Base-by-base conservation (phyloP, 2,329 filamentous ascomycete species). In the Pyrenochaeta sp. region DNA sequence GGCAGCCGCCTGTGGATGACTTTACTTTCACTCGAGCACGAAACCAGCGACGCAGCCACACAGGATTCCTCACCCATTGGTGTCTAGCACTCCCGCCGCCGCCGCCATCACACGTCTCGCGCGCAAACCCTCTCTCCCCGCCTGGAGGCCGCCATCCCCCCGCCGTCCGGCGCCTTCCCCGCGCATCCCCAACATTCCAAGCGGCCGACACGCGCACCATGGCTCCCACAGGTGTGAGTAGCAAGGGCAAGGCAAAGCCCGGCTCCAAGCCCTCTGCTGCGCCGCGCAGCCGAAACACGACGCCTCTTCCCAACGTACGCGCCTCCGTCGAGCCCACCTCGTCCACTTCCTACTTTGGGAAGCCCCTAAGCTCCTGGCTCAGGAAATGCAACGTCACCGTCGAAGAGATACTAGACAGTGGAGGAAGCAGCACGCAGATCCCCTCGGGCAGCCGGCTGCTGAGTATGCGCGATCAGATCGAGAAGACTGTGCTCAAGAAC, bases 271-370 rank as follows among this genome's bases (percentile, higher is more conserved):
- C 68, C 24, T 63, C 67, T 10, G 71, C 64, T 47, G 56, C 68
- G 15, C 71, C 73, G 15, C 84, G 87, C 61, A 93, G 90, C 74
- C 89, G 91, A 72, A 93, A 93, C 77, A 91, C 90, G 36, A 94
- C 91, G 15, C 91, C 91, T 36, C 85, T 86, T 71, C 84, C 86
- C 77, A 70, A 80, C 76, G 67, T 83, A 75, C 72, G 84, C 80
- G 71, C 83, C 67, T 76, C 82, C 66, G 63, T 75, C 74, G 61
- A 78, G 76, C 70, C 72, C 13, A 58, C 58, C 2, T 32, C 50
- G 27, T 48, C 63, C 25, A 64, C 75, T 19, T 85, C 90, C 54
- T 90, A 89, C 72, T 85, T 93, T 51, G 86, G 89, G 56, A 85
- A 91, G 24, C 65, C 78, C 15, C 77, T 81, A 46, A 69, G 83